Evolutionary conservation across 2,329 filamentous ascomycete genomes (phyloP).

Genomic region (Fusarium sp.): DNA sequence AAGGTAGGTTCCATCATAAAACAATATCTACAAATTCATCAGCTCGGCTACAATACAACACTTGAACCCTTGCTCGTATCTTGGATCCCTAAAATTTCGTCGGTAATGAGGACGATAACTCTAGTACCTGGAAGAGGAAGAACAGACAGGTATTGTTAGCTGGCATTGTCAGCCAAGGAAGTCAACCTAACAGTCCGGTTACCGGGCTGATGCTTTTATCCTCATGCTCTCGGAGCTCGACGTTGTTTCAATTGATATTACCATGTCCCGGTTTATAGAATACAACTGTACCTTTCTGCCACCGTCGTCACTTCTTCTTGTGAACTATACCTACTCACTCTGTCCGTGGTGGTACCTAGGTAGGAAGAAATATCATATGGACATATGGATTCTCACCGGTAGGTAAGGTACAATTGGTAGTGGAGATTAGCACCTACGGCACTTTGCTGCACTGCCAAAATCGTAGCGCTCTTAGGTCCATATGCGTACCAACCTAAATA

Average conservation of each 20-base stretch:
- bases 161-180: not conserved
- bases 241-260: not conserved
- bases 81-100: not conserved
- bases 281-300: not conserved
- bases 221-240: not conserved
- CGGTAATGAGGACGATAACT: conserved; percentile 5
- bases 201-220: not conserved
- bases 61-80: not conserved
- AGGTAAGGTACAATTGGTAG: not conserved
- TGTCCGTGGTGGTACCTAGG: too few relatives aligned
- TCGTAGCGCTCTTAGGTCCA: not conserved
- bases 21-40: not conserved
- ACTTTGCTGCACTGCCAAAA: not conserved
- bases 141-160: not conserved
- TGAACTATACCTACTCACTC: not conserved
- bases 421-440: not conserved
- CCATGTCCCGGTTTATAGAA: not conserved
- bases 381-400: not conserved
- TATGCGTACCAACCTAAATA: too few relatives aligned
- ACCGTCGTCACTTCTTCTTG: not conserved
- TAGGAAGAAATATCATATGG: too few relatives aligned
- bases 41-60: not conserved
- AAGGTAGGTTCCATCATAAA: not conserved
- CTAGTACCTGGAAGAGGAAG: not conserved
- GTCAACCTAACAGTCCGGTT: conserved; percentile 15